These are phyloP conservation scores for Dactylellina parvicollis DNA, from an alignment of 2,329 filamentous ascomycete species.

Conservation along the genomic window DNA sequence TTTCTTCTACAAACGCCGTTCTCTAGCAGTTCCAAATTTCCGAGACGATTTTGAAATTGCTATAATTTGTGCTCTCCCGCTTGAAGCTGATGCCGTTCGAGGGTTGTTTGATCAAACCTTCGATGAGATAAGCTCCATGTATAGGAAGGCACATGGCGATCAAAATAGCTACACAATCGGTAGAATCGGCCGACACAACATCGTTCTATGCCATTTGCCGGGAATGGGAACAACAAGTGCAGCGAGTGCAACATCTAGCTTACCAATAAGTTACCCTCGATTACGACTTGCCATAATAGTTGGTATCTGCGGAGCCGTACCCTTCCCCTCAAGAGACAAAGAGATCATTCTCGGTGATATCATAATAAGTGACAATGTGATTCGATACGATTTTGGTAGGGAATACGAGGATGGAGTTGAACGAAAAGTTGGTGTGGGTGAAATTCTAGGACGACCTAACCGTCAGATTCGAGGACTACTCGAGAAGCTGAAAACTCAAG, in stretches of 20 bases:
- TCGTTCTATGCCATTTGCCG: constrained; percentile 48
- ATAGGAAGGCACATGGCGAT: constrained; percentile 52
- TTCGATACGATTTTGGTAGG: constrained; percentile 55
- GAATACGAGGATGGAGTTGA: constrained; percentile 54
- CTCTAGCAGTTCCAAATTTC: no score
- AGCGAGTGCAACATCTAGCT: constrained; percentile 24
- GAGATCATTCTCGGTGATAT: constrained; percentile 60
- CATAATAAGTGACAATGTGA: constrained; percentile 58
- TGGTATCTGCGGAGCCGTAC: constrained; percentile 58
- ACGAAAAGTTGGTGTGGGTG: constrained; percentile 45
- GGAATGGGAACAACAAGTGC: constrained; percentile 47
- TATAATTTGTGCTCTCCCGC: constrained; percentile 61
- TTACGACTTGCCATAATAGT: constrained; percentile 56
- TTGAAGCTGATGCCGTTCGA: constrained; percentile 59
- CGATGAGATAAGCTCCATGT: constrained; percentile 52
- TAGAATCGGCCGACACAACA: constrained; percentile 48
- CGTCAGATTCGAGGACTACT: constrained; percentile 48
- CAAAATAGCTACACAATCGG: constrained; percentile 56
- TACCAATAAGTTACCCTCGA: constrained; percentile 35
- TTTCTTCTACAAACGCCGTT: no score
- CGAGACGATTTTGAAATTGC: constrained; percentile 59
- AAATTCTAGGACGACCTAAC: constrained; percentile 51
- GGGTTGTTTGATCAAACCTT: constrained; percentile 59
- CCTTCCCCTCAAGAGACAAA: constrained; percentile 2
- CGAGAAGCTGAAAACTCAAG: constrained; percentile 25